Evolutionary conservation across 2,329 filamentous ascomycete species (phyloP).

Genomic region (Fusarium sterilihyphosum): DNA sequence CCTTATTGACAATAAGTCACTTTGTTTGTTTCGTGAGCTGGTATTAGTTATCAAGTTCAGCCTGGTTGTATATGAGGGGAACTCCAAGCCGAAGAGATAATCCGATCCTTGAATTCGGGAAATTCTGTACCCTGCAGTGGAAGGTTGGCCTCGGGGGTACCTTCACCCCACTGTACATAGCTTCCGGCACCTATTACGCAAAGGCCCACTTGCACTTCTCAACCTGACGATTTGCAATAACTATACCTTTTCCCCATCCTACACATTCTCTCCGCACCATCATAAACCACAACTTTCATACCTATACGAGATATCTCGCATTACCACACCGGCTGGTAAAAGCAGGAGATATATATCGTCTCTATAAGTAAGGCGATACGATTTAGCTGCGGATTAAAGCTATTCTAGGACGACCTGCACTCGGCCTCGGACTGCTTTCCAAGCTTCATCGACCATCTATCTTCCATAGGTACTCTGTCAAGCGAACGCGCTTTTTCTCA

Average conservation of each 20-base stretch:
- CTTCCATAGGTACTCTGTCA: conserved; percentile 13
- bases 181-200: conserved; percentile 51
- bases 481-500: conserved; percentile 21
- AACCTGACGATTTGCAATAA: conserved; percentile 51
- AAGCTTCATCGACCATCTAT: conserved; percentile 37
- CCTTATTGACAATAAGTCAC: background rate
- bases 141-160: conserved; percentile 38
- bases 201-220: conserved; percentile 51
- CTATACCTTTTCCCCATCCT: conserved; percentile 45
- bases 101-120: conserved; percentile 34
- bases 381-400: conserved; percentile 44
- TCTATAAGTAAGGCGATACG: conserved; percentile 11
- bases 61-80: background rate
- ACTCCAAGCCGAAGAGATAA: conserved; percentile 40
- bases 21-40: background rate
- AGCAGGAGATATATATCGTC: conserved; percentile 8
- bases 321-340: conserved; percentile 17
- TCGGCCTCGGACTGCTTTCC: conserved; percentile 47
- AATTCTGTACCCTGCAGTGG: conserved; percentile 34
- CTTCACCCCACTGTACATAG: conserved; percentile 34
- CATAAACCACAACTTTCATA: conserved; percentile 40
- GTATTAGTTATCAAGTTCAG: background rate
- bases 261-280: conserved; percentile 44
- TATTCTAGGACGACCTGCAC: conserved; percentile 55
- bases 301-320: conserved; percentile 24